Base-by-base conservation (phyloP, 345 rosid genomes). In the Jatropha curcas region DNA sequence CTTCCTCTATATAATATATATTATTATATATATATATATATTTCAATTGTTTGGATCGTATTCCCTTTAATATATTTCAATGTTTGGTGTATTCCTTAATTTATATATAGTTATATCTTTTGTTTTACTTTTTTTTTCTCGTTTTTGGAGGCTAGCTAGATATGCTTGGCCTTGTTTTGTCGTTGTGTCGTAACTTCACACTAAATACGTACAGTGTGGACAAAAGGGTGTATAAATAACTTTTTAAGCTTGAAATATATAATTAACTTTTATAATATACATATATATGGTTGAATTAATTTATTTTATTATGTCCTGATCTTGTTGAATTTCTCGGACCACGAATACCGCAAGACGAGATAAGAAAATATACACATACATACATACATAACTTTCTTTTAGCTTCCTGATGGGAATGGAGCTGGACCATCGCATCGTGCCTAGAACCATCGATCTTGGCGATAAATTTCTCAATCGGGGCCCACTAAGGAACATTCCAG, bases 21-120 rank as follows among this genome's bases (percentile, higher is more conserved):
- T 35, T 35, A 35, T 35, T 35, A 35, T 2, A 35, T 41, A 41
- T 9, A 55, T 55, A 55, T 25, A n/a, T n/a, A 22, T 67, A 22
- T 20, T 30, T 27, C 28, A 34, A 63, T n/a, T 57, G 72, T 65
- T 46, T 72, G 78, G 74, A n/a, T n/a, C 7, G 67, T 71, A 8
- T 25, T 59, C 64, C 53, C n/a, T n/a, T n/a, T n/a, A n/a, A n/a
- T n/a, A 22, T 67, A 22, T 20, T 30, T 27, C 28, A 34, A 63
- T 57, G 72, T 65, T 46, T 72, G 78, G 74, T 10, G 67, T 71
- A 8, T 25, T 59, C 64, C 53, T 25, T 39, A 25, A 14, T 16
- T 0, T 62, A 20, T 11, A 51, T 58, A 27, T 34, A 41, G 20
- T 14, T 19, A 16, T 46, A 3, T 16, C 14, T 46, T 45, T 43